Evolutionary conservation across 1,284 basidiomycete genomes (phyloP), one percentile per base, ranked within the genome.

Genomic region (Tausonia pullulans): DNA sequence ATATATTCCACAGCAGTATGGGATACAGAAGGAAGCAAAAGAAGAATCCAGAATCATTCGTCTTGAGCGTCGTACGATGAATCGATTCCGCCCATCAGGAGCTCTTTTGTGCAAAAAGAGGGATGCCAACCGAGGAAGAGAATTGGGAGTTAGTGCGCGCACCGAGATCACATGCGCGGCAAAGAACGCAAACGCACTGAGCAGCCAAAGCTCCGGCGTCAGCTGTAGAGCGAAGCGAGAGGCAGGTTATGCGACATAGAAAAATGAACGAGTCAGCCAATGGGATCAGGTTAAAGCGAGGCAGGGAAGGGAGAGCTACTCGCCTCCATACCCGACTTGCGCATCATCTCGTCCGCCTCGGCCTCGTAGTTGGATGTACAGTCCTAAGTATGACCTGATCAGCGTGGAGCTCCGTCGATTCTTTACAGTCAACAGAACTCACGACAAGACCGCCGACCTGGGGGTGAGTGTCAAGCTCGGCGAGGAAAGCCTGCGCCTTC

Each of bases 401-500:
- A 41, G 16, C 6, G 10, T 45, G n/a, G 39, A 52, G 27, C 6
- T 13, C 6, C 11, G 27, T 14, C 6, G 27, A 52, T 13, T 6
- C 14, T 2, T 1, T 7, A 54, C 55, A 40, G 40, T 41, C 6
- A 44, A 57, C 9, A 14, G 41, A 10, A n/a, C 72, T 73, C 69
- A 78, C 78, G 65, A 79, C 73, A 43, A 78, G 69, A 27, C 69
- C 70, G 57, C 78, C 78, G 62, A 79, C 72, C 41, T 71, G 63
- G 6, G 77, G 78, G 68, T 80, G 73, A 68, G 72, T 74, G 67
- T 80, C 65, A 10, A 66, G 60, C 75, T 76, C 75, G 45, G 71
- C 76, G 39, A 80, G 71, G 76, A 79, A 79, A 8, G 71, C 69
- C 63, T 74, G 74, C 4, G 76, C 77, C 68, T 77, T 77, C 68